phyloP scores from a whole-genome alignment of 306 rosid genomes.

The Dalbergia cochinchinensis region DNA sequence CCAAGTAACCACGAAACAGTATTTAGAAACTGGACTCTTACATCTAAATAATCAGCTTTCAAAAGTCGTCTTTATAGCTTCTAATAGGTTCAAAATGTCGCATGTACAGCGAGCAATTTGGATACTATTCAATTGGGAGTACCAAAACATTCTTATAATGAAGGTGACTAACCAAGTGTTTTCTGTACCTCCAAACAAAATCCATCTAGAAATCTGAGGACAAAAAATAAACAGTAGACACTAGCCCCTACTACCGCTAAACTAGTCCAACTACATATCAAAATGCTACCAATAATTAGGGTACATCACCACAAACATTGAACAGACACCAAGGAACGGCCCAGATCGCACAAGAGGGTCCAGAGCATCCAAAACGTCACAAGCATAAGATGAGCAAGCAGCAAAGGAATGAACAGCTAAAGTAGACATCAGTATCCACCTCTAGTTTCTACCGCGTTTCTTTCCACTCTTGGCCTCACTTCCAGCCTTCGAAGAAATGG shows the following conservation, averaged over 20 bases:
- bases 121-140: neutral
- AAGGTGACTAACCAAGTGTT: conserved; percentile 46
- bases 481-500: conserved; percentile 59
- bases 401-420: conserved; percentile 21
- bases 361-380: conserved; percentile 31
- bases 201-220: conserved; percentile 50
- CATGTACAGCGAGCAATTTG: neutral
- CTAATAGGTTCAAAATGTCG: too few relatives aligned
- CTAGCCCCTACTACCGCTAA: conserved; percentile 53
- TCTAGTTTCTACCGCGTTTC: conserved; percentile 72
- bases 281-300: conserved; percentile 55
- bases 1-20: too few relatives aligned
- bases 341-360: conserved; percentile 40
- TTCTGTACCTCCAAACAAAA: conserved; percentile 48
- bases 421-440: conserved; percentile 40
- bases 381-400: neutral
- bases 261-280: conserved; percentile 52
- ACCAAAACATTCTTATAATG: conserved; percentile 38
- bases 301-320: conserved; percentile 41
- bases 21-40: too few relatives aligned
- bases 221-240: conserved; percentile 21
- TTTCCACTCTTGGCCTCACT: conserved; percentile 69
- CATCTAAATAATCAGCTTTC: too few relatives aligned
- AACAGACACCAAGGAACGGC: conserved; percentile 39
- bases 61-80: too few relatives aligned